Conservation (phyloP, 495 filamentous ascomycete genomes). For the Hyaloscypha bicolor region DNA sequence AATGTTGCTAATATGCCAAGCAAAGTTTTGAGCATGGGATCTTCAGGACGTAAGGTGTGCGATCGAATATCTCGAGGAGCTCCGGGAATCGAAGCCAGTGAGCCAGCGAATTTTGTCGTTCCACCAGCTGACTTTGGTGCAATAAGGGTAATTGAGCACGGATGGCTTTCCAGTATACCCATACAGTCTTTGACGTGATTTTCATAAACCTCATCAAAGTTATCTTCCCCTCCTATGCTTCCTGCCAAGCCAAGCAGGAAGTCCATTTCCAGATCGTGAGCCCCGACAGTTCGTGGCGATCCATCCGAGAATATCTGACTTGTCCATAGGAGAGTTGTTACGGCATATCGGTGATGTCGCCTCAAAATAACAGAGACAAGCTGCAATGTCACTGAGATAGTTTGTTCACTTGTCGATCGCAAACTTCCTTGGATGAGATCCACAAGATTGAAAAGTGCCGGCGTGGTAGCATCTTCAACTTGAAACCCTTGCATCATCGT, state of each 20-base stretch:
- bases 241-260: conserved; percentile 72
- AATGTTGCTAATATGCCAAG: conserved; percentile 74
- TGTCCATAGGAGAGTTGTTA: conserved; percentile 71
- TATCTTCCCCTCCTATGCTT: conserved; percentile 68
- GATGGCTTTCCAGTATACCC: conserved; percentile 76
- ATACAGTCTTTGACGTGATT: conserved; percentile 80
- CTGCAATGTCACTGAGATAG: conserved; percentile 83
- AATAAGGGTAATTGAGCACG: conserved; percentile 65
- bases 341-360: conserved; percentile 83
- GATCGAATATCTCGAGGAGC: conserved; percentile 56
- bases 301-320: conserved; percentile 53
- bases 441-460: conserved; percentile 87
- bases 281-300: conserved; percentile 70
- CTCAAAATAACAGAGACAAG: conserved; percentile 82
- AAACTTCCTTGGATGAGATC: conserved; percentile 88
- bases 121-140: conserved; percentile 53
- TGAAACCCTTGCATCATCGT: conserved; percentile 71
- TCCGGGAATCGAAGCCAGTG: conserved; percentile 53
- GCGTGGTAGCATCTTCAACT: conserved; percentile 64
- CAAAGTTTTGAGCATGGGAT: conserved; percentile 73
- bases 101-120: conserved; percentile 50
- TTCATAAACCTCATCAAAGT: conserved; percentile 79
- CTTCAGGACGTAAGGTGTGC: conserved; percentile 67
- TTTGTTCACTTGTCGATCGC: conserved; percentile 83
- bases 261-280: conserved; percentile 78